Conservation (phyloP, 495 filamentous ascomycete species). For the Parathielavia appendiculata region DNA sequence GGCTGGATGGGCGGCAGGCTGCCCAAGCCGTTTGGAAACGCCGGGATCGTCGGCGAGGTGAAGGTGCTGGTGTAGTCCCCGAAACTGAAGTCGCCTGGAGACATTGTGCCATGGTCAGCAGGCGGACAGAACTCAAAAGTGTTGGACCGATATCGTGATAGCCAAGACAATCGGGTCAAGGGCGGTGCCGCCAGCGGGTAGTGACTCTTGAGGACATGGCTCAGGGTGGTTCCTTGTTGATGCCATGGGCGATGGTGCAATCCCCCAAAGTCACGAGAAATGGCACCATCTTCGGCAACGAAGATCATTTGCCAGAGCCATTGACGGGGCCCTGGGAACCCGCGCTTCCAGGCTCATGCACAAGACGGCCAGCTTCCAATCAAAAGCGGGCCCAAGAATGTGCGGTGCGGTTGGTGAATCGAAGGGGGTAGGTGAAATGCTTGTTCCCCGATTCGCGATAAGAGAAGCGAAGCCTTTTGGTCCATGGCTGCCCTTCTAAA, state of each 20-base stretch:
- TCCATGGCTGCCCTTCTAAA: conserved; percentile 3
- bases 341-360: conserved; percentile 22
- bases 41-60: conserved; percentile 43
- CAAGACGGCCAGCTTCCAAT: conserved; percentile 22
- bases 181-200: conserved; percentile 27
- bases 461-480: conserved; percentile 23
- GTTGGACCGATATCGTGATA: conserved; percentile 16
- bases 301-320: conserved; percentile 37
- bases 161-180: conserved; percentile 20
- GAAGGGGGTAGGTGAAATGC: conserved; percentile 16
- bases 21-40: conserved; percentile 40
- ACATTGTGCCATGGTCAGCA: conserved; percentile 44
- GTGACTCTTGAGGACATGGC: conserved; percentile 23
- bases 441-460: conserved; percentile 27
- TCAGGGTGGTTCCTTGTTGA: conserved; percentile 24
- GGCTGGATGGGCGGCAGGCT: conserved; percentile 48
- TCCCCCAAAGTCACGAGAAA: conserved; percentile 37
- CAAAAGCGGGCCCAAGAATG: conserved; percentile 18
- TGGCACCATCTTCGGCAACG: conserved; percentile 35
- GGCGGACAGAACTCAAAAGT: conserved; percentile 8
- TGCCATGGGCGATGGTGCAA: conserved; percentile 37
- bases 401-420: conserved; percentile 13
- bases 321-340: conserved; percentile 22
- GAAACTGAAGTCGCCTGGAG: conserved; percentile 48
- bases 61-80: conserved; percentile 44